Evolutionary conservation across 768 basidiomycete species (phyloP).

Genomic region (Pulveroboletus frians): DNA sequence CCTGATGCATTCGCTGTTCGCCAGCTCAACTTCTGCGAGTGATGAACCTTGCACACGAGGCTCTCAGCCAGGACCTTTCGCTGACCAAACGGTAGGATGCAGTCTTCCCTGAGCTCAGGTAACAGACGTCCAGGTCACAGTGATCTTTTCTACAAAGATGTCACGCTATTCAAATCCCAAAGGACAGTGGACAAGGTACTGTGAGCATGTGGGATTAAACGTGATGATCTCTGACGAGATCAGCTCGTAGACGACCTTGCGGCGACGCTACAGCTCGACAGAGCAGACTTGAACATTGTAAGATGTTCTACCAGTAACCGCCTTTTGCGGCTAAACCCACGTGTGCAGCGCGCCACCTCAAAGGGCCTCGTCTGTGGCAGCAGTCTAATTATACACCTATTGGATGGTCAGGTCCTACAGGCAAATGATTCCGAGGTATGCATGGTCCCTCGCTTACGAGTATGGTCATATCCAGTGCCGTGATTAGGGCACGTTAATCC

Average conservation of each 20-base stretch:
- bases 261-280: conserved; percentile 67
- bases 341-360: conserved; percentile 69
- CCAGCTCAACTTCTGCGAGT: conserved; percentile 67
- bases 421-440: conserved; percentile 57
- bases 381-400: conserved; percentile 52
- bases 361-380: conserved; percentile 84
- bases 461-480: background rate
- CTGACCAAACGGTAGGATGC: conserved; percentile 59
- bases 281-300: conserved; percentile 80
- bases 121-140: conserved; percentile 34
- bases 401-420: conserved; percentile 46
- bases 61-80: conserved; percentile 48
- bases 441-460: background rate
- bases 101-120: conserved; percentile 6
- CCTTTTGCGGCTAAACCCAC: conserved; percentile 6
- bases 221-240: background rate
- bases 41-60: conserved; percentile 66
- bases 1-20: background rate
- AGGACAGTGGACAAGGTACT: conserved; percentile 68
- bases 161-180: conserved; percentile 72
- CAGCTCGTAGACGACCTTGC: conserved; percentile 89
- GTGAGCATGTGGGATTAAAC: conserved; percentile 9
- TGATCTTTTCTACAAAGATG: conserved; percentile 87
- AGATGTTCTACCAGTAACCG: background rate
- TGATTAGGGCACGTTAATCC: conserved; percentile 68